Base-by-base conservation (phyloP, 1,284 basidiomycete species). In the Ustilago tritici region DNA sequence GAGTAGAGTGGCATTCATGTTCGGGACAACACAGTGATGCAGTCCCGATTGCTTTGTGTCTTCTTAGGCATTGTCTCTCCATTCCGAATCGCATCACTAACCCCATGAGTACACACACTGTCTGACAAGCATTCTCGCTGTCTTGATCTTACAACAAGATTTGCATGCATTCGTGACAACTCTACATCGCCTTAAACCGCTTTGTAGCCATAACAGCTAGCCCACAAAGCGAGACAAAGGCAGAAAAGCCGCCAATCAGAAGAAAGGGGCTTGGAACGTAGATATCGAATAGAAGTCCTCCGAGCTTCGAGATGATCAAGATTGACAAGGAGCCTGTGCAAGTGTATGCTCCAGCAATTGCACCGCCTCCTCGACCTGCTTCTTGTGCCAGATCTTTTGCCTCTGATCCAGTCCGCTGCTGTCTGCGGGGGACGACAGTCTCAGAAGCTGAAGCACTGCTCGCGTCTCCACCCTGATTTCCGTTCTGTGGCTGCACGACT, bases 321-420 rank as follows among this genome's bases (percentile, higher is more conserved):
- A 82, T 80, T 28, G 75, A 65, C 34, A 82, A 40, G 2, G 76
- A 80, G 2, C 80, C 80, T 2, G 66, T 79, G 53, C 69, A 78
- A 4, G 76, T 74, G 63, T 82, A 82, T 0, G 78, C 78, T 12
- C 80, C 80, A 19, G 78, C 78, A 6, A 82, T 78, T 3, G 78
- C 70, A 15, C 80, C 79, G 28, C 72, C 56, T 28, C 70, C 68
- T 28, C 54, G 60, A 5, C 57, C 67, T 38, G 60, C 53, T 41
- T 70, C 46, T 2, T 36, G 41, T 23, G 19, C 23, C 6, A 23
- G 19, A 32, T 32, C 32, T 15, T 47, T 14, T 12, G 49, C 49
- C n/a, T 46, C 23, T 23, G 31, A 15, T 46, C 57, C 12, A 54
- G 23, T 28, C 23, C 56, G 52, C 10, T 19, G 47, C 6, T 54